Evolutionary conservation across 345 rosid genomes (phyloP).

Genomic region (Cardiospermum halicacabum): DNA sequence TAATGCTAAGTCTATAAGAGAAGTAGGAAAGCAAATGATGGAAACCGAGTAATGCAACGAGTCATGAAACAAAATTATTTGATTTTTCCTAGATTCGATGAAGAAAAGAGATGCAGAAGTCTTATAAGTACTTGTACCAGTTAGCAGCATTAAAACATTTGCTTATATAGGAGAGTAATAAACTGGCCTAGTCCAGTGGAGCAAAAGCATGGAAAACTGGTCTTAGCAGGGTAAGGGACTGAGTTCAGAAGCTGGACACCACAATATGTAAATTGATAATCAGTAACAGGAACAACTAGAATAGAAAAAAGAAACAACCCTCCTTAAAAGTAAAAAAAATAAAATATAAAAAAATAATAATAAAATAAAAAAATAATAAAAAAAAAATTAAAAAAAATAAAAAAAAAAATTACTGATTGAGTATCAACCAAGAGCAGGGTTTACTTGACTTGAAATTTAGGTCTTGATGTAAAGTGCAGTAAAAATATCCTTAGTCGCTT

Average conservation of each 20-base stretch:
- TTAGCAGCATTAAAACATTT: background rate
- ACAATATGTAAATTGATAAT: background rate
- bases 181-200: background rate
- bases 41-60: background rate
- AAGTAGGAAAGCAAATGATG: background rate
- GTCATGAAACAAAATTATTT: background rate
- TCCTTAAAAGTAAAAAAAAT: too few species aligned
- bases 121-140: background rate
- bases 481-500: background rate
- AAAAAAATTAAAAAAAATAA: too few species aligned
- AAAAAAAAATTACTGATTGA: background rate
- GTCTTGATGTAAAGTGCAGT: background rate
- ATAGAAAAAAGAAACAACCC: background rate
- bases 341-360: too few species aligned
- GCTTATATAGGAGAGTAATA: background rate
- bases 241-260: background rate
- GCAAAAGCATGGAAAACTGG: background rate
- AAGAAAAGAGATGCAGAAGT: background rate
- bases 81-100: background rate
- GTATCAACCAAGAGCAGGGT: background rate
- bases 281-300: background rate
- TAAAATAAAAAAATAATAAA: too few species aligned
- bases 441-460: background rate
- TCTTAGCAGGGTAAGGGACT: background rate
- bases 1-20: background rate